Base-by-base conservation (phyloP, 768 basidiomycete species). In the Naematelia encephala region DNA sequence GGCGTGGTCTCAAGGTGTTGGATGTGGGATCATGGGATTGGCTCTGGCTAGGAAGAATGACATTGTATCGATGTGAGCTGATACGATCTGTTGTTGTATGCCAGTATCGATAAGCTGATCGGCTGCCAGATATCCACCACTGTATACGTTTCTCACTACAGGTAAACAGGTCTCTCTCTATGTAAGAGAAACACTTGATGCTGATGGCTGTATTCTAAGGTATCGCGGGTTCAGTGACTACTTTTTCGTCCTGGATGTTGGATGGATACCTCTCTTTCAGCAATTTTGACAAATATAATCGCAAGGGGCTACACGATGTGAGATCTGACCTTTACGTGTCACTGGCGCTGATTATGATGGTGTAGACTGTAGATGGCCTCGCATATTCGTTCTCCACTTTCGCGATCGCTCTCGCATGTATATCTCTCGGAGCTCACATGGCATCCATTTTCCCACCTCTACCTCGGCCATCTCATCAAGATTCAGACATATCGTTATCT, bases 181-280 rank as follows among this genome's bases (percentile, higher is more conserved):
- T 23, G 26, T 50, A 23, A 44, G n/a, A 34, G 10, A 30, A 12
- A 21, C 39, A 10, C 8, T 5, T 39, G 34, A 16, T 39, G 34
- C 34, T 39, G 34, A 39, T 39, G 34, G 16, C 34, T 39, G 16
- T 13, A 23, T 23, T n/a, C n/a, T n/a, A 59, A 87, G 92, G 91
- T 13, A 91, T 97, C 76, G 98, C 96, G 72, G 96, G 94, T 2
- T 94, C 91, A 1, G 78, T 98, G 67, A 99, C 96, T 10, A 97
- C 92, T 1, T 98, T 98, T 80, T 96, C 93, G 14, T 84, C 86
- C 34, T 98, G 96, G 96, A 90, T 97, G 77, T 73, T 89, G 10
- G 90, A 93, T 61, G 78, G 91, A 0, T 98, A 94, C 70, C 77
- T 82, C 54, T 88, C 91, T 0, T 98, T 92, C 85, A 80, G 87